Evolutionary conservation across 495 filamentous ascomycete genomes (phyloP), one percentile per base, ranked within the genome.

Genomic region (Hypoxylon fragiforme): DNA sequence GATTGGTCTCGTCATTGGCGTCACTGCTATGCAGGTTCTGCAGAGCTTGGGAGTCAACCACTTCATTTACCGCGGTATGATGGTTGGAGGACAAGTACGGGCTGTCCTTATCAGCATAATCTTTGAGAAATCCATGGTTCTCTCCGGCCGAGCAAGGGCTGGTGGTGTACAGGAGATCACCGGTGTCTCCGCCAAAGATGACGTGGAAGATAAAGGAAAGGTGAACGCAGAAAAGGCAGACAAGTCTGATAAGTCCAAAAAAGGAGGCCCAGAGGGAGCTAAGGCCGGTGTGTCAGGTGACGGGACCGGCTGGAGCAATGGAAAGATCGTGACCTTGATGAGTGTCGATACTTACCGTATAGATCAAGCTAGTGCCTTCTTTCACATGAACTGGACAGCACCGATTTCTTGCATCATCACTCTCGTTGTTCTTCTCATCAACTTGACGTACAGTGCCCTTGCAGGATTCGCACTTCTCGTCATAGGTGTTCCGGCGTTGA

Each of bases 271-370:
- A 42, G 75, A 76, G 65, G 11, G 63, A 63, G 38, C 67, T 63
- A 74, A 61, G 76, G 73, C 59, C 2, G 73, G 68, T 3, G 72
- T 87, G 11, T 66, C 78, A 7, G 83, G 82, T 12, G 86, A 91
- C 57, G 87, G 87, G 18, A 78, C 78, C 4, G 91, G 91, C 14
- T 97, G 92, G 92, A 83, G 83, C 36, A 97, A 97, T 63, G 92
- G 92, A 14, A 81, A 88, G 47, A 87, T 97, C 21, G 81, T 92
- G 54, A 95, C 92, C 46, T 65, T 97, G 60, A 97, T 97, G 92
- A 88, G 87, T 48, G 89, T 91, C 31, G 92, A 97, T 62, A 91
- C 92, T 12, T 91, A 92, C 70, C 88, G 91, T 43, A 77, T 97
- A 52, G 91, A 96, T 62, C 83, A 88, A 62, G 90, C 90, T 2